phyloP scores from a whole-genome alignment of 306 rosid species.

The Castanopsis chinensis region DNA sequence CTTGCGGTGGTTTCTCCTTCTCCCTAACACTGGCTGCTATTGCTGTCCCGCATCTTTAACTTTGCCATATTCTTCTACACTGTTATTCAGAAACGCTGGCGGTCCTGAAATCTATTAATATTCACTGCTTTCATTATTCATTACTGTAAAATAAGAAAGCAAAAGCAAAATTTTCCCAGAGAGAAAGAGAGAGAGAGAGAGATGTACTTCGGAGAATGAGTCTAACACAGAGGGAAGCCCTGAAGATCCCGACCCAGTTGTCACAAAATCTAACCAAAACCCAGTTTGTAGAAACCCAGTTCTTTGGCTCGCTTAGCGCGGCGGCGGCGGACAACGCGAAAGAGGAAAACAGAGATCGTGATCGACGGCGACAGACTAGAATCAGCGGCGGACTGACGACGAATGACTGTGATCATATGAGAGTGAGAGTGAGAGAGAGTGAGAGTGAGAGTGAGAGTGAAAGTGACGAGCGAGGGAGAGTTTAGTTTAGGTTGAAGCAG shows the following conservation, averaged over 20 bases:
- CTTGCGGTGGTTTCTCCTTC: slow-evolving; percentile 53
- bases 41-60: slow-evolving; percentile 46
- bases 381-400: too few species aligned
- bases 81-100: slow-evolving; percentile 78
- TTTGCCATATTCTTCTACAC: slow-evolving; percentile 49
- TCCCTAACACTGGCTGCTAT: slow-evolving; percentile 39
- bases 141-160: not conserved
- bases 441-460: too few species aligned
- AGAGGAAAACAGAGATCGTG: too few species aligned
- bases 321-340: too few species aligned
- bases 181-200: not conserved
- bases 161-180: not conserved
- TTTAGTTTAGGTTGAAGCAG: too few species aligned
- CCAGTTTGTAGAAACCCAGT: too few species aligned
- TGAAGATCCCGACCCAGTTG: slow-evolving; percentile 23
- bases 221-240: slow-evolving; percentile 89
- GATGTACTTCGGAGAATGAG: slow-evolving; percentile 61
- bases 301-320: too few species aligned
- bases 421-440: too few species aligned
- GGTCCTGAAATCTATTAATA: slow-evolving; percentile 69
- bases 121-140: not conserved
- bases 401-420: too few species aligned
- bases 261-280: too few species aligned
- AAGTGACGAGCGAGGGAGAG: too few species aligned
- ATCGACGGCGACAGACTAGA: too few species aligned